Base-by-base conservation (phyloP, 768 basidiomycete genomes). In the Suillus luteus region DNA sequence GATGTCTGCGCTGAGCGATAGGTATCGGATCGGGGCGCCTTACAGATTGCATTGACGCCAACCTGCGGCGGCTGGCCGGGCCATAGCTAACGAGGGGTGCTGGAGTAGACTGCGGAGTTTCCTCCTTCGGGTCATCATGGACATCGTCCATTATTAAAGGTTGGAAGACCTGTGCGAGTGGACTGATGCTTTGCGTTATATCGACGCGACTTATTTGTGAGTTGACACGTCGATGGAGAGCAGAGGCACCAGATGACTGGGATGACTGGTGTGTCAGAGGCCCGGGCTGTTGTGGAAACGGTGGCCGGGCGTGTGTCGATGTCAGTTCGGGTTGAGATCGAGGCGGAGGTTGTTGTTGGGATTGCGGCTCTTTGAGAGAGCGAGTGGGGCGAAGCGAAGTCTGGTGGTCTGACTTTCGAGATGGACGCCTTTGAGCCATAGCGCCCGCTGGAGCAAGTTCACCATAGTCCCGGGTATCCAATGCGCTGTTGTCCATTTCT, bases 131-230 rank as follows among this genome's bases (percentile, higher is more conserved):
- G 9, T 77, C 75, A 22, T 79, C 75, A 1, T 85, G 83, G 59
- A 79, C 75, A 1, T 85, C 83, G 59, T 87, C 85, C 17, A 90
- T 76, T 7, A 86, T 60, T 22, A 92, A 66, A 14, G 91, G 89
- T 62, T 88, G 88, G 71, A 85, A 93, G 15, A 91, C 79, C 71
- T 91, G 90, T 2, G 90, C 90, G 3, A 93, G 80, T 17, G 92
- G 91, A 69, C 88, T 89, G 10, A 79, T 78, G 57, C 75, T 79
- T 19, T 82, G 81, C 2, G 74, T 67, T 11, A 70, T 57, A 33
- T 76, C 76, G 6, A 57, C 38, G 60, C 57, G 71, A 38, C 66
- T 65, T 31, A 60, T 46, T 31, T 71, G 73, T 6, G 74, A 59
- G 27, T 62, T 60, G 31, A 68, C 15, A 17, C 75, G 67, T 55